Base-by-base conservation (phyloP, 192 early-diverging fungal species). In the Linnemannia hyalina region DNA sequence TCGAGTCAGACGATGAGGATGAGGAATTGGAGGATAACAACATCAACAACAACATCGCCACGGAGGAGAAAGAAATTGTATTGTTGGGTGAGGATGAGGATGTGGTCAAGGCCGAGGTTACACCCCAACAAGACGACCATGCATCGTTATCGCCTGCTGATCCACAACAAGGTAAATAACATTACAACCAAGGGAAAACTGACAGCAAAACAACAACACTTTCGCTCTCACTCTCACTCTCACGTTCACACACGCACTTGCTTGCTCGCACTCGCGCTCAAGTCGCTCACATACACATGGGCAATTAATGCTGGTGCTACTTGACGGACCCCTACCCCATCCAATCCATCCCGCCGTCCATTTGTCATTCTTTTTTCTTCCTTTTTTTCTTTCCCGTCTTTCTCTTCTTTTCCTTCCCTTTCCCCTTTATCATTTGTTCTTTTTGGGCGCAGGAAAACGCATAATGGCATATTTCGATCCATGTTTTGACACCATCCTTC, bases 51-150 rank as follows among this genome's bases (percentile, higher is more conserved):
- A 57, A 10, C n/a, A 57, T 23, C 23, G 42, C 15, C 49, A 22
- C 49, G 18, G 20, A 18, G 16, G 49, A 20, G 49, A 22, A 52
- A 1, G 18, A 42, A 57, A 72, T 32, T 57, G 55, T 57, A 32
- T 72, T 79, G 52, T 79, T 70, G 60, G 77, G 70, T 79, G 44
- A 44, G 35, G 77, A 52, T 78, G 47, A 20, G 23, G 29, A 32
- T 55, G 60, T 46, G 55, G 75, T 57, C 42, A 60, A 44, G 23
- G 60, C 26, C 68, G 72, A 42, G 35, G 75, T 70, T 54, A 60
- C 65, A 70, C 80, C 80, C 80, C 80, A 81, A 81, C 80, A 81
- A 81, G 74, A 70, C 20, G 16, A 75, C 7, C 69, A 70, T 42
- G 71, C 26, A 73, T n/a, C 44, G 41, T 41, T 46, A 73, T 41